These are phyloP conservation scores for Colletotrichum lentis DNA, from an alignment of 2,329 filamentous ascomycete genomes.

Conservation along the genomic window DNA sequence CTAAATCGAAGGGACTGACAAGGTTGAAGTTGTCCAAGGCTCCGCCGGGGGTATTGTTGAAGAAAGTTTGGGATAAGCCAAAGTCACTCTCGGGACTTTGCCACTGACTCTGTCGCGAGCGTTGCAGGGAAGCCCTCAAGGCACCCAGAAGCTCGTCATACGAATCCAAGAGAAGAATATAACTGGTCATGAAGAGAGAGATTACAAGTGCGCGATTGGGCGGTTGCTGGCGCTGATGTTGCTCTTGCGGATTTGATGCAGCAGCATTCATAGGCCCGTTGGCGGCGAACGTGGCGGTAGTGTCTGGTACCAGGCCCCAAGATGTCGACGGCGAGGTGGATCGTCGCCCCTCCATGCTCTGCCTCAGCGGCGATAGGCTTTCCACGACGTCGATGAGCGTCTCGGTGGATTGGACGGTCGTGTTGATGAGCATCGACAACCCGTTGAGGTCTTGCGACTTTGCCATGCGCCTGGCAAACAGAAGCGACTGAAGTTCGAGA, in stretches of 20 bases:
- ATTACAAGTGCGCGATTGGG: conserved; percentile 22
- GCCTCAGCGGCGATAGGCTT: conserved; percentile 11
- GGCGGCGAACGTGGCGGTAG: background rate
- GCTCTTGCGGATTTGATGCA: background rate
- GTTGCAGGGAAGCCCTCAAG: conserved; percentile 21
- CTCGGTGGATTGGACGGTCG: conserved; percentile 26
- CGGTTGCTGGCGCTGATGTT: background rate
- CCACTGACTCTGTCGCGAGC: conserved; percentile 26
- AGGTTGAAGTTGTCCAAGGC: conserved; percentile 19
- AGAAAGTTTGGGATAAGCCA: conserved; percentile 19
- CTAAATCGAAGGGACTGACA: conserved; percentile 25
- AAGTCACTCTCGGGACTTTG: conserved; percentile 28
- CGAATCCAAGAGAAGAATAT: conserved; percentile 27
- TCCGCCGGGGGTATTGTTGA: conserved; percentile 5
- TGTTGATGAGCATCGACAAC: conserved; percentile 19
- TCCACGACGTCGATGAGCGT: conserved; percentile 30
- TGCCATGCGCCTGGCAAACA: conserved; percentile 5
- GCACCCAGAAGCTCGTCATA: conserved; percentile 26
- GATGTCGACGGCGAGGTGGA: conserved; percentile 16
- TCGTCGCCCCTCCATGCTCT: conserved; percentile 20
- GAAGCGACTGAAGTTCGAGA: conserved; percentile 17
- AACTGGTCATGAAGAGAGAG: conserved; percentile 30
- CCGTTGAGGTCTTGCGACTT: conserved; percentile 16
- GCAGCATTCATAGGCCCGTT: background rate
- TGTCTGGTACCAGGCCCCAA: conserved; percentile 19